A percentile compares a stretch with the other conserved stretches of the same genome.
Conservation (phyloP, 164 flowering plant species). For the Tetrastigma voinierianum region DNA sequence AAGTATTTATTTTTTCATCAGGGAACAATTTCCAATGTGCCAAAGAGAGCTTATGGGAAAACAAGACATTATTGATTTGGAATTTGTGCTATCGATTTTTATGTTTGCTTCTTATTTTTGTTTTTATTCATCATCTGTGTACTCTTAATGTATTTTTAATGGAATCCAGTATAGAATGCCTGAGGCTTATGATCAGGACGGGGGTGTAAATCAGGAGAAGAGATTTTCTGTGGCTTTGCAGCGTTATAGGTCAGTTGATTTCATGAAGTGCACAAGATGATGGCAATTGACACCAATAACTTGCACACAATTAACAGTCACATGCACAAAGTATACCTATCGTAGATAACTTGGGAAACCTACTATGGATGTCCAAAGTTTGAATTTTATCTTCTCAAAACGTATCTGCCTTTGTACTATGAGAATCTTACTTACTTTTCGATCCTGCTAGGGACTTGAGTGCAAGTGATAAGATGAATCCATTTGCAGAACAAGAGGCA, state of each 20-base stretch:
- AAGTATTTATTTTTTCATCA: too few relatives aligned
- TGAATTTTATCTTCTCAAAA: background rate
- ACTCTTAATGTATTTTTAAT: constrained; percentile 7
- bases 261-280: background rate
- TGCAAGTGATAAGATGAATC: constrained; percentile 88
- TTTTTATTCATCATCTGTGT: background rate
- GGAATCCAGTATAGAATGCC: constrained; percentile 90
- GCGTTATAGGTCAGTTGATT: constrained; percentile 71
- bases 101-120: background rate
- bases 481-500: constrained; percentile 99
- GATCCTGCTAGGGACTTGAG: constrained; percentile 49
- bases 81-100: too few relatives aligned
- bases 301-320: background rate
- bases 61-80: too few relatives aligned
- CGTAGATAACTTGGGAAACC: background rate
- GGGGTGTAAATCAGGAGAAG: constrained; percentile 89
- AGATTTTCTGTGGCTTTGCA: constrained; percentile 83
- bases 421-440: background rate
- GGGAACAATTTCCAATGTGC: too few relatives aligned
- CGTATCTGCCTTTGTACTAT: background rate
- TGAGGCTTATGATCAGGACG: constrained; percentile 92
- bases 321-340: too few relatives aligned
- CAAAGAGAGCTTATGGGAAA: too few relatives aligned
- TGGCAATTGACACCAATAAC: background rate
- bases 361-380: background rate